Evolutionary conservation across 148 eudicot genomes (phyloP).

Genomic region (Linanthus parryae): DNA sequence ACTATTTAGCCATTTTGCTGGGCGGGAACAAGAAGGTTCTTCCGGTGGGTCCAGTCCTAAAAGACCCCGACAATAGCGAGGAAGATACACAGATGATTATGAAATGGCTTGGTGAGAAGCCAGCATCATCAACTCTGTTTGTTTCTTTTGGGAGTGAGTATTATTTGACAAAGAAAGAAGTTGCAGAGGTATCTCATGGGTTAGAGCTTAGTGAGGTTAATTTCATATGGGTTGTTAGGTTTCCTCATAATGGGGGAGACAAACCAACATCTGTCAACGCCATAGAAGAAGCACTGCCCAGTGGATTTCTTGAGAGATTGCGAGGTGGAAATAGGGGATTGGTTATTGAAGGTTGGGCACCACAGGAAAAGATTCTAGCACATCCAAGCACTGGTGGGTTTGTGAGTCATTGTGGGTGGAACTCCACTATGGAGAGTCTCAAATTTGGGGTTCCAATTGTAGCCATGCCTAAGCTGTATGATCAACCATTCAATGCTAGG

Average conservation of each 20-base stretch:
- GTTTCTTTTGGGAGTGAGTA: constrained; percentile 4
- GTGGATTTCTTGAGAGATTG: neutral
- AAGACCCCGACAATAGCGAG: neutral
- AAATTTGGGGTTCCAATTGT: constrained; percentile 7
- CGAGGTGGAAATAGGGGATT: neutral
- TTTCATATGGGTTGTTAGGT: constrained; percentile 10
- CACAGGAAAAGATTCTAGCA: constrained; percentile 2
- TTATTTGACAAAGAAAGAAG: neutral
- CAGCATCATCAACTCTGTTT: neutral
- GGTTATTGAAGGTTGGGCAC: constrained; percentile 6
- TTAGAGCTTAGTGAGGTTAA: neutral
- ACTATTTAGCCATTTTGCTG: neutral
- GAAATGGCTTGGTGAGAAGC: neutral
- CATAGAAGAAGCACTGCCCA: neutral
- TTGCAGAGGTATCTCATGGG: neutral
- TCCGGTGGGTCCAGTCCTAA: constrained; percentile 2
- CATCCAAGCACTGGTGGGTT: constrained; percentile 4
- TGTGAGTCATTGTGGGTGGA: constrained; percentile 8
- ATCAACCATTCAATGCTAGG: constrained; percentile 32
- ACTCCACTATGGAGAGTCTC: constrained; percentile 1
- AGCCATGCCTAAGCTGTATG: constrained; percentile 31
- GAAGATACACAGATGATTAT: neutral
- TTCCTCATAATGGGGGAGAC: neutral
- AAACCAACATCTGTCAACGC: too few species aligned
- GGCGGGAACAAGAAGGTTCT: neutral